Base-by-base conservation (phyloP, 495 filamentous ascomycete genomes). In the Aspergillus diversus region DNA sequence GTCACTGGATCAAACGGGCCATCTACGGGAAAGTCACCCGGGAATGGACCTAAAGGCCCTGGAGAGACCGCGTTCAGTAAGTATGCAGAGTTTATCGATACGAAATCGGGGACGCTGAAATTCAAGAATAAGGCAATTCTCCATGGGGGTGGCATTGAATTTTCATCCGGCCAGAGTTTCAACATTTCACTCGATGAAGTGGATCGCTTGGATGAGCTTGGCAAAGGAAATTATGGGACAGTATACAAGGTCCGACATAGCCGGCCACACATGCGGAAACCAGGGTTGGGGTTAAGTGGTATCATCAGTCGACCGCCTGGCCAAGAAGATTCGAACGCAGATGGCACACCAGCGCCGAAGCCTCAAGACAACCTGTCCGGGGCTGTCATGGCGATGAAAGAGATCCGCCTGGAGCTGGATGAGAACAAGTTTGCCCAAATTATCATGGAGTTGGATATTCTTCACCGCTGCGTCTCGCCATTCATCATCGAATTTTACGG, bases 401-500 rank as follows among this genome's bases (percentile, higher is more conserved):
- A 99, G 75, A 96, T 98, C 60, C 86, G 95, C n/a, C 80, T 99
- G 31, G 95, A 99, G 72, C 79, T 99, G 43, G 95, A 99, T 67
- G 95, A 98, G 72, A 89, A 89, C 58, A 98, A 98, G 73, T 97
- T 99, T 73, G 88, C 90, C 5, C 92, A 95, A 48, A 99, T 99
- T 71, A 92, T 98, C 69, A 99, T 98, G 89, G 95, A 99, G 72
- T 79, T 99, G 50, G 92, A 98, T 67, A 93, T 99, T 60, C 83
- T 99, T 7, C 95, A 99, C 76, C 91, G 93, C 57, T 99, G 95
- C 70, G 79, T 93, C 16, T 97, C 92, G 5, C 96, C 95, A 0
- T 97, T 92, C 72, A 97, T 99, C 63, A 92, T 99, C 71, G 94
- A 98, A 71, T 99, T 99, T 71, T 99, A 97, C 73, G 95, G 95